These are phyloP conservation scores for Aspergillus ochraceus DNA, from an alignment of 2,329 filamentous ascomycete species.

Conservation along the genomic window DNA sequence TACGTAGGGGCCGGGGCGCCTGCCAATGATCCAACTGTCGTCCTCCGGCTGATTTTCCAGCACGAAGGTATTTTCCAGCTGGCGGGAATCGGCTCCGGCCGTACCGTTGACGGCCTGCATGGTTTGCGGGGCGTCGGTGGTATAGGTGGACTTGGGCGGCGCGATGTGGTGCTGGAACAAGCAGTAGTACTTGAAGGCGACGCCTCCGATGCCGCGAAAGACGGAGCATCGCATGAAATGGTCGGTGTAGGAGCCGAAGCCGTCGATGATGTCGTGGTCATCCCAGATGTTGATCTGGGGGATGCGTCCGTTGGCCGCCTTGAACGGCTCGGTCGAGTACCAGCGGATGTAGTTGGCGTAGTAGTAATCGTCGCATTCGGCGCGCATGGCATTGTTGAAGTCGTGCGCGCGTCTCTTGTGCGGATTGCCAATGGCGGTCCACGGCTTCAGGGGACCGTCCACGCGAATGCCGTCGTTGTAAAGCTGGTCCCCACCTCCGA, in stretches of 20 bases:
- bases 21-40: conserved; percentile 74
- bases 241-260: conserved; percentile 66
- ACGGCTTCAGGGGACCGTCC: conserved; percentile 70
- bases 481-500: conserved; percentile 89
- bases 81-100: conserved; percentile 63
- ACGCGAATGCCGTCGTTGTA: conserved; percentile 80
- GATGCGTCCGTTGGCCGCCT: conserved; percentile 61
- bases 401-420: conserved; percentile 59
- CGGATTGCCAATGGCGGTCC: conserved; percentile 62
- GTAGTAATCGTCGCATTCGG: conserved; percentile 62
- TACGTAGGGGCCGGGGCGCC: conserved; percentile 68
- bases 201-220: conserved; percentile 64
- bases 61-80: conserved; percentile 75
- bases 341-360: conserved; percentile 62
- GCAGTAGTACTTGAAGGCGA: conserved; percentile 61
- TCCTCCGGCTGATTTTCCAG: conserved; percentile 59
- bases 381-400: conserved; percentile 66
- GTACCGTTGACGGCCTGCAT: conserved; percentile 51
- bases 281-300: conserved; percentile 68
- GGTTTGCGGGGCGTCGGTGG: conserved; percentile 66
- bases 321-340: conserved; percentile 69
- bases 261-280: conserved; percentile 66
- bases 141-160: conserved; percentile 82
- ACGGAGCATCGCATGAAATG: conserved; percentile 67
- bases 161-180: conserved; percentile 75